These are phyloP conservation scores for Hanseniaspora guilliermondii DNA, from an alignment of 805 yeast genomes.

Conservation along the genomic window DNA sequence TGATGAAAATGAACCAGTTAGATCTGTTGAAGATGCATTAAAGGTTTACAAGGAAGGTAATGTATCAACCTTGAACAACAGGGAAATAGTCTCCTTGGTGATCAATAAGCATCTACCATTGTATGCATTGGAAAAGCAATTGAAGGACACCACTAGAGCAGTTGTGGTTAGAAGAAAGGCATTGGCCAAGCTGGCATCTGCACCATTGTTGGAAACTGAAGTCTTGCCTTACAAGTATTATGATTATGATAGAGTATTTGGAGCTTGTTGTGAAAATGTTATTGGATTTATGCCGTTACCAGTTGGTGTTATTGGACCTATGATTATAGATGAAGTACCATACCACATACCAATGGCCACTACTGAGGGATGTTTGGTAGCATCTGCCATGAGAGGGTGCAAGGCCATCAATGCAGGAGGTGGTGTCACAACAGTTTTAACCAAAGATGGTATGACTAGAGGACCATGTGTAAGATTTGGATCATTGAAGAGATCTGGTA, in stretches of 20 bases:
- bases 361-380: constrained; percentile 96
- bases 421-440: constrained; percentile 82
- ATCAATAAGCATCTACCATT: constrained; percentile 71
- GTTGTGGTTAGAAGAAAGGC: constrained; percentile 86
- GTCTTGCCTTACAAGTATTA: constrained; percentile 70
- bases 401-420: constrained; percentile 96
- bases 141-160: constrained; percentile 81
- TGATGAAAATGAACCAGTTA: constrained; percentile 24
- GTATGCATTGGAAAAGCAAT: constrained; percentile 87
- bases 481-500: constrained; percentile 74
- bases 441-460: constrained; percentile 97
- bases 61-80: constrained; percentile 51
- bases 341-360: constrained; percentile 97
- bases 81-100: constrained; percentile 62
- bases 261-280: constrained; percentile 98
- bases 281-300: constrained; percentile 95
- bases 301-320: constrained; percentile 95
- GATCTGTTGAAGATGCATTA: constrained; percentile 53
- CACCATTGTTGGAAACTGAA: constrained; percentile 61
- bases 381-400: constrained; percentile 98
- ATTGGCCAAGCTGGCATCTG: constrained; percentile 70
- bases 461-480: constrained; percentile 96
- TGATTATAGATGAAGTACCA: constrained; percentile 76
- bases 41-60: constrained; percentile 58
- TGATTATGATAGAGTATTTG: constrained; percentile 91